Evolutionary conservation across 768 basidiomycete genomes (phyloP), one percentile per base, ranked within the genome.

Genomic region (Tylopilus rubrobrunneus): DNA sequence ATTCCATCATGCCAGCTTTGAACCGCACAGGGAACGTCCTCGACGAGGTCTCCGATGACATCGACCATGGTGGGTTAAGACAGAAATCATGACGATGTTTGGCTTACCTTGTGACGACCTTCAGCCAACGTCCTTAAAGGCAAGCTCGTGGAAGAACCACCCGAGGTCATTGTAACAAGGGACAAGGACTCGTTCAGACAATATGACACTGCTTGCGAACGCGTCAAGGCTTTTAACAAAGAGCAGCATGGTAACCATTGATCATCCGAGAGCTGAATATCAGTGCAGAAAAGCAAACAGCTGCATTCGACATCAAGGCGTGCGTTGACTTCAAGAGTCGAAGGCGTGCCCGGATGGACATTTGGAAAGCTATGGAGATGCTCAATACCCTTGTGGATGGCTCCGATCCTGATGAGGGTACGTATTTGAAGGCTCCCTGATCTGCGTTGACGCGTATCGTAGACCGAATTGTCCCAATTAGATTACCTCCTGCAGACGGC

Each of bases 401-500:
- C 58, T 92, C 89, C 8, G 93, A 96, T 70, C 93, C 93, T 49
- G 93, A 92, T 64, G 89, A 89, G 53, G 17, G 65, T 43, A 7
- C 19, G 42, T 45, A 15, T 27, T 40, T 11, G 6, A 11, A 28
- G 6, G 23, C 6, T 14, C 31, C 21, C 43, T 41, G 28, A 44
- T 57, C 19, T 33, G 45, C 19, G 6, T 56, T 70, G 37, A 64
- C 47, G 9, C 42, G 28, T 23, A 21, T 49, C 59, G 8, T 64
- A 90, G 88, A 89, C 88, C 2, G 76, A 74, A 58, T 70, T 89
- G 28, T 84, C 89, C 34, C 92, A 96, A 73, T 93, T 96, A 31
- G 89, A 93, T 61, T 93, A 96, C 66, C 78, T 95, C 4, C 78
- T 95, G 1, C 93, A 95, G 65, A 93, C 91, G 0, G 91, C 91